Percentiles rank a stretch among this genome's conserved stretches.
These are phyloP conservation scores for Microdochium nivale DNA, from an alignment of 2,329 filamentous ascomycete genomes.

Conservation along the genomic window DNA sequence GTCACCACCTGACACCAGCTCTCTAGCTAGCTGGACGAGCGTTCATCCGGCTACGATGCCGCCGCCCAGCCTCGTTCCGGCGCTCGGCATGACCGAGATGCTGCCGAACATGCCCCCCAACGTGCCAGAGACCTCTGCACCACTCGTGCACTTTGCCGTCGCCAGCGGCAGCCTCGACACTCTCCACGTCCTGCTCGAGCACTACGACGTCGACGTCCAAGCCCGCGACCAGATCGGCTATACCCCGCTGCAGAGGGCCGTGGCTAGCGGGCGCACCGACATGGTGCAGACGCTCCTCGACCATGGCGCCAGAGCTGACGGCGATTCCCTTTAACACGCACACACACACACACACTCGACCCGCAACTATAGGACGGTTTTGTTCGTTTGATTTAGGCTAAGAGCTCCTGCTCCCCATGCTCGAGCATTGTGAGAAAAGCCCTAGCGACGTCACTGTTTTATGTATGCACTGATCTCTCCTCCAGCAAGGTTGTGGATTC, in stretches of 20 bases:
- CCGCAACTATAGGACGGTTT: neutral
- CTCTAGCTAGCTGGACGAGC: neutral
- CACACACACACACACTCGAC: neutral
- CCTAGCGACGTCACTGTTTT: no score
- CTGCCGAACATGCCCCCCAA: neutral
- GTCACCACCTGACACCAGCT: neutral
- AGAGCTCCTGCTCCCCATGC: no score
- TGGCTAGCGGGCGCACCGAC: slow-evolving; percentile 20
- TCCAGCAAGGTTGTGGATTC: no score
- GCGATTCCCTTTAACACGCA: neutral
- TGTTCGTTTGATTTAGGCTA: no score
- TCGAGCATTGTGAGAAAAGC: no score
- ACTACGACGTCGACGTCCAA: slow-evolving; percentile 19
- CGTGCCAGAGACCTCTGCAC: slow-evolving; percentile 18
- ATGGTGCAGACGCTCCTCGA: slow-evolving; percentile 22
- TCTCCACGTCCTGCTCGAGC: slow-evolving; percentile 17
- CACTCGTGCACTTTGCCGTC: slow-evolving; percentile 22
- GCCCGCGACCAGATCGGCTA: slow-evolving; percentile 18
- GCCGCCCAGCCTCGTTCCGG: slow-evolving; percentile 9
- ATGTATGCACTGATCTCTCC: no score
- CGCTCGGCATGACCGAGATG: neutral
- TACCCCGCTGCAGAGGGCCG: slow-evolving; percentile 21
- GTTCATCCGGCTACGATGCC: slow-evolving; percentile 14
- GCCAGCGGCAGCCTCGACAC: slow-evolving; percentile 20
- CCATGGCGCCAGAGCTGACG: slow-evolving; percentile 12